A percentile compares a stretch with the other conserved stretches of the same genome.
Conservation (phyloP, 192 early-diverging fungal species). For the Podila epigama region DNA sequence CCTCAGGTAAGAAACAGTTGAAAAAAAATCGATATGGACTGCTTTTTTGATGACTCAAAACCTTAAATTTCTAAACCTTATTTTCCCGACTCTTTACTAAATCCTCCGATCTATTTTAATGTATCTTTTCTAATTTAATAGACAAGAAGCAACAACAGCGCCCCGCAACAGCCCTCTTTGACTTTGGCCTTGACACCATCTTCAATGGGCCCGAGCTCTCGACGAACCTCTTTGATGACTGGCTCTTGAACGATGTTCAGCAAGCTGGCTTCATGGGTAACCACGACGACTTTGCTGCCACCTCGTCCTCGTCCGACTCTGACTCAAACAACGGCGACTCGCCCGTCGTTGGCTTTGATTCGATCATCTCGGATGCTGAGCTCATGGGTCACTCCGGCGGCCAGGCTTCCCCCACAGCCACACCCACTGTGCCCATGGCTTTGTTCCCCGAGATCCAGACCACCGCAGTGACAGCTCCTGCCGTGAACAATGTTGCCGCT, state of each 20-base stretch:
- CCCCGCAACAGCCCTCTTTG: slow-evolving; percentile 12
- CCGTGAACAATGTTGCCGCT: background rate
- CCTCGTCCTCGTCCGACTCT: slow-evolving; percentile 25
- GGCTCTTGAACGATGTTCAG: slow-evolving; percentile 59
- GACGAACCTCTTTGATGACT: slow-evolving; percentile 54
- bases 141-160: slow-evolving; percentile 5
- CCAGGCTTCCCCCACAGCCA: too few species aligned
- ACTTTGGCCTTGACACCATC: slow-evolving; percentile 34
- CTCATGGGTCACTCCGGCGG: slow-evolving; percentile 12
- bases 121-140: background rate
- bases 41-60: slow-evolving; percentile 17
- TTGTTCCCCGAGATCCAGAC: slow-evolving; percentile 37
- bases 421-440: slow-evolving; percentile 10
- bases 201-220: slow-evolving; percentile 14
- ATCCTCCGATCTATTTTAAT: background rate
- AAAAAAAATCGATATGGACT: slow-evolving; percentile 28
- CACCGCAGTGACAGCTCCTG: background rate
- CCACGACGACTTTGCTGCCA: slow-evolving; percentile 14
- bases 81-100: background rate
- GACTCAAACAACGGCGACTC: slow-evolving; percentile 26
- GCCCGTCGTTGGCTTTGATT: slow-evolving; percentile 42
- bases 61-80: background rate
- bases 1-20: background rate
- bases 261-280: slow-evolving; percentile 47
- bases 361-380: slow-evolving; percentile 35